Percentiles rank a stretch among this genome's conserved stretches.
phyloP scores from a whole-genome alignment of 78 protist genomes.

The Planoprotostelium fungivorum region DNA sequence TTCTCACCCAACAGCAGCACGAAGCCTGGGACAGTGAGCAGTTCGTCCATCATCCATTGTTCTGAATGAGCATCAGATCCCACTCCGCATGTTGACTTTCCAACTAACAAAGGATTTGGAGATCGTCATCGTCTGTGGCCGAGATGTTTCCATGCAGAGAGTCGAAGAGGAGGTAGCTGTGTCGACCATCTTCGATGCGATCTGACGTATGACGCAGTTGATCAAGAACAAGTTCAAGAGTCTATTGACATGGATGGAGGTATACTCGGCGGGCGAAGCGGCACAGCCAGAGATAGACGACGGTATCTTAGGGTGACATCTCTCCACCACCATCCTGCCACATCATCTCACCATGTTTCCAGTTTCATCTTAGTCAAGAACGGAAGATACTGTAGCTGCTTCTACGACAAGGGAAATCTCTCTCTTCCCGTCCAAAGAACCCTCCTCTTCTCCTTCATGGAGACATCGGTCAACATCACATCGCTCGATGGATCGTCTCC shows the following conservation, averaged over 20 bases:
- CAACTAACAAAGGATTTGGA: not conserved
- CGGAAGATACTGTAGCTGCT: too few species aligned
- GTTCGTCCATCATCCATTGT: not conserved
- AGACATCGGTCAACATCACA: too few species aligned
- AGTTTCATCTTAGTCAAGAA: too few species aligned
- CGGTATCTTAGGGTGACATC: not conserved
- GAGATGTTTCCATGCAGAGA: not conserved
- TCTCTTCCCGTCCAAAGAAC: too few species aligned
- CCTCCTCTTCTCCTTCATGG: too few species aligned
- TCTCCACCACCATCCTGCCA: too few species aligned
- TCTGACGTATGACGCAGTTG: not conserved
- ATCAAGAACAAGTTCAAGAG: not conserved
- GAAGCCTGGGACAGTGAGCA: not conserved
- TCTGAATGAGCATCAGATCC: not conserved
- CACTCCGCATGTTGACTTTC: not conserved
- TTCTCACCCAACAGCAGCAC: not conserved
- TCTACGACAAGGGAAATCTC: too few species aligned
- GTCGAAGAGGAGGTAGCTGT: not conserved
- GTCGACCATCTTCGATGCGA: not conserved
- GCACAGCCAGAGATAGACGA: not conserved
- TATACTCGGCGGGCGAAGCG: not conserved
- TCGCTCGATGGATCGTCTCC: too few species aligned
- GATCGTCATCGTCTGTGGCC: not conserved
- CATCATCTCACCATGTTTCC: too few species aligned
- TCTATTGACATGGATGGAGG: not conserved